A percentile compares a stretch with the other conserved stretches of the same genome.
Conservation (phyloP, 352 stramenopile species). For the Pythium biforme region DNA sequence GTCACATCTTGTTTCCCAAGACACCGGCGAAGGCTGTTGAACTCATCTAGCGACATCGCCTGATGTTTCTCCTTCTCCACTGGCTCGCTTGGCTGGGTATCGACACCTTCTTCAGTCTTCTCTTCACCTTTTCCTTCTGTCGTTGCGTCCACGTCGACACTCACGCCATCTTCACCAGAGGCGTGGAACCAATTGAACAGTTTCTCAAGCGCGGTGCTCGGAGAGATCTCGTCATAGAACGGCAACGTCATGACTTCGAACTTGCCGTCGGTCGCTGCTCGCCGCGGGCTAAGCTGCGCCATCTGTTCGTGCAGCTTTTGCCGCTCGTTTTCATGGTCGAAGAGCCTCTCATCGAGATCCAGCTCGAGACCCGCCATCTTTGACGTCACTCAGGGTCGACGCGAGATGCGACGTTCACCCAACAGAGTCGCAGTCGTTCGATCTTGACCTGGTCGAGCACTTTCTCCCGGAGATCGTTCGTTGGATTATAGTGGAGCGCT, state of each 20-base stretch:
- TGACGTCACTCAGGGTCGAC: slow-evolving; percentile 4
- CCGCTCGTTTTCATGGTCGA: slow-evolving; percentile 26
- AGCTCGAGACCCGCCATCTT: slow-evolving; percentile 27
- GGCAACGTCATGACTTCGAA: slow-evolving; percentile 40
- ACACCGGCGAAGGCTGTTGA: slow-evolving; percentile 43
- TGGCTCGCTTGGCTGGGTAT: background rate
- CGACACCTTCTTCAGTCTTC: slow-evolving; percentile 8
- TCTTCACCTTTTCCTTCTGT: background rate
- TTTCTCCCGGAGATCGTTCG: background rate
- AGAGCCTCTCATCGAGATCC: slow-evolving; percentile 42
- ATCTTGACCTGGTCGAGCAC: background rate
- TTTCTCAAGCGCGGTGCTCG: slow-evolving; percentile 36
- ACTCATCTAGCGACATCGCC: slow-evolving; percentile 36
- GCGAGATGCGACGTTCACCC: background rate
- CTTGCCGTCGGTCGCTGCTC: slow-evolving; percentile 20
- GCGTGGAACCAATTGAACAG: slow-evolving; percentile 46
- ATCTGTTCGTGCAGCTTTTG: slow-evolving; percentile 36
- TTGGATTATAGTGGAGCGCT: background rate
- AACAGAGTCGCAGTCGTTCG: too few species aligned
- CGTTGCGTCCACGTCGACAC: background rate
- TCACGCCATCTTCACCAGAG: background rate
- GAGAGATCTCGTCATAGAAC: slow-evolving; percentile 57
- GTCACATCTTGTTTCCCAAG: slow-evolving; percentile 31
- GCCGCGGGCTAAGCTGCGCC: slow-evolving; percentile 40
- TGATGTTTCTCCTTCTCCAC: slow-evolving; percentile 13